Evolutionary conservation across 108 stramenopile species (phyloP), one percentile per base, ranked within the genome.

Genomic region (Nannochloropsis salina): DNA sequence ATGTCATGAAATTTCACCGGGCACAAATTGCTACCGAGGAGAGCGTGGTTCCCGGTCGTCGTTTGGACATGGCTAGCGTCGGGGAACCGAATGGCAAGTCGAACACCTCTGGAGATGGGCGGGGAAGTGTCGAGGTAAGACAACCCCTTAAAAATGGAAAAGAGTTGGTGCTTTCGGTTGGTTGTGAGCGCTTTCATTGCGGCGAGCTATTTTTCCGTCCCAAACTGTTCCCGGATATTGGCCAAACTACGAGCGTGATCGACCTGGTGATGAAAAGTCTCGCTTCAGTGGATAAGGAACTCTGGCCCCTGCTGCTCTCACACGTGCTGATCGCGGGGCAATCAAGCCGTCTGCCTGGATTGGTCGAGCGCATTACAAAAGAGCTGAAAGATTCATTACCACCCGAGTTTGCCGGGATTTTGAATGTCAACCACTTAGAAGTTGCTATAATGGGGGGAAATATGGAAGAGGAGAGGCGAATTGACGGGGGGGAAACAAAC

Each of bases 161-260:
- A n/a, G 61, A 74, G 8, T n/a, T 74, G 61, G n/a, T n/a, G 61
- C n/a, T 74, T 15, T n/a, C 20, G 20, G 61, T 74, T 15, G 61
- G 61, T 2, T n/a, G 61, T 15, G 61, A 74, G 61, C 61, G 61
- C 4, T 74, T 74, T n/a, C 61, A 74, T 74, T 74, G 61, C n/a
- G 61, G 61, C 20, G 61, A 74, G n/a, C n/a, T 74, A n/a, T n/a
- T 74, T 74, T 74, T 74, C 61, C 61, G 61, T 15, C 61, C 61
- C n/a, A n/a, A 74, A 74, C 61, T 74, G 15, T 74, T 74, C 61
- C 61, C 61, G 61, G 61, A 74, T 74, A 74, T 74, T 74, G 61
- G 61, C 20, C 8, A 15, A n/a, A 74, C 20, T n/a, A 4, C 8
- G 4, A n/a, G 61, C 15, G n/a, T 74, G 61, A 74, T n/a, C 3